Evolutionary conservation across 768 basidiomycete species (phyloP), one percentile per base, ranked within the genome.

Genomic region (Hypholoma sublateritium): DNA sequence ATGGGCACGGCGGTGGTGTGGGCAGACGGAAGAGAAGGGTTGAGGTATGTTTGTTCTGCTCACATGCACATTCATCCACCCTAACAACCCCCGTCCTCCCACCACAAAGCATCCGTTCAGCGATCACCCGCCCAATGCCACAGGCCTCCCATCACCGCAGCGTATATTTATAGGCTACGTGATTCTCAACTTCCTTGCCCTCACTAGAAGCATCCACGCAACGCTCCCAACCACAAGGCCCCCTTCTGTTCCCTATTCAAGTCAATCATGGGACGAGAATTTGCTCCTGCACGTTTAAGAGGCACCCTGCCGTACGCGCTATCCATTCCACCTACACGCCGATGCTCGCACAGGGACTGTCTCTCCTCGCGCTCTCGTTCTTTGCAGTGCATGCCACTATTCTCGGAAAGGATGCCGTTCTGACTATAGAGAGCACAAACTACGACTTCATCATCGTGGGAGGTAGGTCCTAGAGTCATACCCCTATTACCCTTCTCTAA

Each of bases 1-100:
- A 82, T 82, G 16, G 52, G 17, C 28, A 32, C 25, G 16, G 25
- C 19, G n/a, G 25, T 41, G 56, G 35, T 25, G 41, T 21, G 24
- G 53, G 21, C 35, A 35, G 44, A 37, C 17, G 39, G 24, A 52
- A 17, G 41, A n/a, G 28, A 12, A 22, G 41, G 39, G 17, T 32
- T 32, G 28, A 32, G 28, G 28, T 32, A 32, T 32, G 28, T 32
- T 32, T 32, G 28, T 32, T 32, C 28, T 32, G 28, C 28, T 32
- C 28, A 32, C 28, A 32, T 32, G 28, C 28, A 9, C 36, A 52
- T 17, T 13, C 22, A 37, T n/a, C 41, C 41, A 11, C 22, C 22
- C 43, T 44, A 21, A 44, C 43, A 44, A 44, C 43, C 43, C 13
- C 43, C n/a, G 43, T 22, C 19, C 43, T 44, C 43, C 13, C 39